Conservation (phyloP, 805 yeast genomes). For the Hagleromyces aurorensis region DNA sequence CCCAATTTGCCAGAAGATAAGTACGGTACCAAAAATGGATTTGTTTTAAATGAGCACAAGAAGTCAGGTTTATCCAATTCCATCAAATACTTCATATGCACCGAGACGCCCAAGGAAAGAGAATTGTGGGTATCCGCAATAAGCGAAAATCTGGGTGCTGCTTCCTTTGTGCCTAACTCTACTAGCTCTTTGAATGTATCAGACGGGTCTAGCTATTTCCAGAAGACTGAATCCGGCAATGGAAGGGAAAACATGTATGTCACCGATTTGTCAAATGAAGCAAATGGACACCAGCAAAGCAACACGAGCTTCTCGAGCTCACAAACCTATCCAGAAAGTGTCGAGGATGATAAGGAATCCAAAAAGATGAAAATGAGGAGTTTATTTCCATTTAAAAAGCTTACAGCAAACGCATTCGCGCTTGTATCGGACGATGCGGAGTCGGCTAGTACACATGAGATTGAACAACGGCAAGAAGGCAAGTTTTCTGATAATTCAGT, state of each 20-base stretch:
- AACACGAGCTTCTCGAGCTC: slow-evolving; percentile 6
- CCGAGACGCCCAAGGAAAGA: slow-evolving; percentile 71
- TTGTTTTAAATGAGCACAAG: slow-evolving; percentile 34
- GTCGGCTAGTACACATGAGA: slow-evolving; percentile 2
- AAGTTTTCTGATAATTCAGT: slow-evolving; percentile 18
- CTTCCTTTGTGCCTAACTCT: too few species aligned
- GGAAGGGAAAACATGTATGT: slow-evolving; percentile 16
- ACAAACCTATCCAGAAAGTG: slow-evolving; percentile 10
- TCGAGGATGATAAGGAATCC: slow-evolving; percentile 31
- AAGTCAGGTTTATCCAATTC: slow-evolving; percentile 31
- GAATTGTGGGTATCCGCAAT: slow-evolving; percentile 59
- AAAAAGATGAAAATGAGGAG: slow-evolving; percentile 48
- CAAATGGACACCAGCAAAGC: slow-evolving; percentile 1
- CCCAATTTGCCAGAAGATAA: slow-evolving; percentile 32
- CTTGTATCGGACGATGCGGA: slow-evolving; percentile 8
- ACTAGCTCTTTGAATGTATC: slow-evolving; percentile 5
- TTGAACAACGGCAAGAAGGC: slow-evolving; percentile 9
- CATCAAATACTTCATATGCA: slow-evolving; percentile 61
- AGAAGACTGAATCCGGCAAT: slow-evolving; percentile 5
- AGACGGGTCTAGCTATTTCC: slow-evolving; percentile 5
- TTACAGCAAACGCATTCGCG: slow-evolving; percentile 11
- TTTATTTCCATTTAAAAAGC: slow-evolving; percentile 48
- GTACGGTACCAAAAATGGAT: slow-evolving; percentile 32
- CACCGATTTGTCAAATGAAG: slow-evolving; percentile 13
- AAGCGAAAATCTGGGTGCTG: slow-evolving; percentile 30